phyloP scores from a whole-genome alignment of 192 early-diverging fungal genomes.

The Coemansia interrupta region DNA sequence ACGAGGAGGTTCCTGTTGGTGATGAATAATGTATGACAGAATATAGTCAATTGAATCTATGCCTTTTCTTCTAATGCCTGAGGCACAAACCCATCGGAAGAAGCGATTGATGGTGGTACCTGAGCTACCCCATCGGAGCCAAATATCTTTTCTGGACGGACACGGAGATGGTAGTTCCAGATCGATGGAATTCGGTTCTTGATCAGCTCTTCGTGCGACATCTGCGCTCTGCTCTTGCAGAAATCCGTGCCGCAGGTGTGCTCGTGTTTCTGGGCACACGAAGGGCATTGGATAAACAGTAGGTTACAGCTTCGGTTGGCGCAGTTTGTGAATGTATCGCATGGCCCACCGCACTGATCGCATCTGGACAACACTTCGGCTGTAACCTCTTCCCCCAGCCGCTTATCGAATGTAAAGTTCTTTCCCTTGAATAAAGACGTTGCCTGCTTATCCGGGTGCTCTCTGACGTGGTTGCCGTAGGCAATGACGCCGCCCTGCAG shows the following conservation, averaged over 20 bases:
- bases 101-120: background rate
- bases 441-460: conserved; percentile 20
- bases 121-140: conserved; percentile 29
- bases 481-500: conserved; percentile 73
- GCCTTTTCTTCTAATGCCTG: too few relatives aligned
- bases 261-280: conserved; percentile 49
- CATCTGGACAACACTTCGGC: conserved; percentile 63
- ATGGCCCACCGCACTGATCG: conserved; percentile 64
- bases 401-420: conserved; percentile 81
- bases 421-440: conserved; percentile 67
- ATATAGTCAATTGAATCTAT: too few relatives aligned
- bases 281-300: conserved; percentile 65
- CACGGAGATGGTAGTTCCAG: conserved; percentile 38
- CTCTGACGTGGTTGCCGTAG: conserved; percentile 62
- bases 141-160: conserved; percentile 45
- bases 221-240: conserved; percentile 33
- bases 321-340: conserved; percentile 68
- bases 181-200: conserved; percentile 30
- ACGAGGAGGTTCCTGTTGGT: conserved; percentile 91
- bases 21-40: conserved; percentile 70
- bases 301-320: conserved; percentile 68
- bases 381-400: conserved; percentile 65
- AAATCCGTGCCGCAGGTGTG: conserved; percentile 37
- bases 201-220: conserved; percentile 43
- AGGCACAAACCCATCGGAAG: too few relatives aligned